Evolutionary conservation across 208 protist species (phyloP), one percentile per base, ranked within the genome.

Genomic region (Leishmania tropica): DNA sequence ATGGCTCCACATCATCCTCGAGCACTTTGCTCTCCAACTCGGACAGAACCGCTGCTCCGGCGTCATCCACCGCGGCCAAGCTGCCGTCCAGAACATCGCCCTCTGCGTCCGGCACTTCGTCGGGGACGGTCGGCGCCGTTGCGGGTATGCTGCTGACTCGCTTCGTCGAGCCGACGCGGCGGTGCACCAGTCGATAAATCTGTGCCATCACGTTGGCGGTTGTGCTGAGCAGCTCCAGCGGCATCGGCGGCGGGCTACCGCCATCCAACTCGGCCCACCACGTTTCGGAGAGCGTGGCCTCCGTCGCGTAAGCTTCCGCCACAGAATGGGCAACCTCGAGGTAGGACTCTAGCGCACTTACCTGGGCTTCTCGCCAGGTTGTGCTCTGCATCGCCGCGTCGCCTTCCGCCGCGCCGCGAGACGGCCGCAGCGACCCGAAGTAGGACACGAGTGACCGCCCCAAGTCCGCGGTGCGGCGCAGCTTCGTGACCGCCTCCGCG

Each of bases 171-270:
- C 68, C 48, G 64, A 13, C 40, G 37, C 65, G 53, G 19, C 35
- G 75, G 73, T 76, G 77, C 35, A 70, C 42, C 17, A 87, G 62
- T 47, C 79, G 85, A 65, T 88, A 80, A 73, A 88, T 60, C 72
- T 86, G 85, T 45, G 78, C 75, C 17, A 74, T 42, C 53, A 83
- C 79, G 17, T 65, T 64, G 17, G 82, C 80, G 37, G 81, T 81
- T 47, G 79, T 58, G 76, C 85, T 80, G 35, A 88, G 76, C 71
- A 84, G 64, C 45, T 76, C 58, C 31, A 88, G 65, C 24, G 78
- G 79, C 54, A 83, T 80, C 35, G 54, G 15, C 10, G 82, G 54
- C 0, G 78, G 68, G 45, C n/a, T 53, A 3, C 70, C 54, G 48
- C 10, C 72, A 17, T 42, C 37, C 37, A 21, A n/a, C 13, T 58